phyloP scores from a whole-genome alignment of 2,329 filamentous ascomycete species.

The Talaromyces sp. region DNA sequence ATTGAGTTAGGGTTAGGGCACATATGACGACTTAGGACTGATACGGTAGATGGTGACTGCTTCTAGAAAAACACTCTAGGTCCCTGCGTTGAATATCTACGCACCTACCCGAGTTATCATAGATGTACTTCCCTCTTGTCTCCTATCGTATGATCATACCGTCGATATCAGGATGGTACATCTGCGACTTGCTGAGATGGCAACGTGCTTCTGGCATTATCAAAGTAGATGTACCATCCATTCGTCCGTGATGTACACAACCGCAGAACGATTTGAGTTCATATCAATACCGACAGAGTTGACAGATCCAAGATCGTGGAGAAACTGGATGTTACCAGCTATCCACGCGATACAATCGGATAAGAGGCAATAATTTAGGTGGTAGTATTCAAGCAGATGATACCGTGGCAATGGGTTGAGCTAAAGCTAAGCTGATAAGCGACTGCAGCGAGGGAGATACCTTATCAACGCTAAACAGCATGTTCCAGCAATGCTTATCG shows the following conservation, averaged over 20 bases:
- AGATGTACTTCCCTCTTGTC: background rate
- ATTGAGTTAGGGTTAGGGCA: background rate
- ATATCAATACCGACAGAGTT: background rate
- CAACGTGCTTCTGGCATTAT: background rate
- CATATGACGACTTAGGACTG: background rate
- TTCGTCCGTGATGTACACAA: background rate
- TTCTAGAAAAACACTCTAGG: background rate
- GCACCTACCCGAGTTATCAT: background rate
- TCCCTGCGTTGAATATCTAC: background rate
- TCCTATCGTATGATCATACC: background rate
- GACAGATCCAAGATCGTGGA: background rate
- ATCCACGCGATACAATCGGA: background rate
- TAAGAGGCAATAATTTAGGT: background rate
- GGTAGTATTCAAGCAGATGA: conserved; percentile 4
- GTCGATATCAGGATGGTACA: background rate
- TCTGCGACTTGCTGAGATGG: background rate
- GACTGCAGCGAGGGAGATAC: background rate
- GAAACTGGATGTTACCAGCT: background rate
- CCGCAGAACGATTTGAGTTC: background rate
- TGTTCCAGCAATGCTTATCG: background rate
- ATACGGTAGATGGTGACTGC: background rate
- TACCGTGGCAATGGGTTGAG: conserved; percentile 13
- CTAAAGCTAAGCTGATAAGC: conserved; percentile 8
- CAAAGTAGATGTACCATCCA: background rate
- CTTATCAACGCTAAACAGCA: background rate